Conservation (phyloP, 768 basidiomycete species). For the Lactarius sanguifluus region DNA sequence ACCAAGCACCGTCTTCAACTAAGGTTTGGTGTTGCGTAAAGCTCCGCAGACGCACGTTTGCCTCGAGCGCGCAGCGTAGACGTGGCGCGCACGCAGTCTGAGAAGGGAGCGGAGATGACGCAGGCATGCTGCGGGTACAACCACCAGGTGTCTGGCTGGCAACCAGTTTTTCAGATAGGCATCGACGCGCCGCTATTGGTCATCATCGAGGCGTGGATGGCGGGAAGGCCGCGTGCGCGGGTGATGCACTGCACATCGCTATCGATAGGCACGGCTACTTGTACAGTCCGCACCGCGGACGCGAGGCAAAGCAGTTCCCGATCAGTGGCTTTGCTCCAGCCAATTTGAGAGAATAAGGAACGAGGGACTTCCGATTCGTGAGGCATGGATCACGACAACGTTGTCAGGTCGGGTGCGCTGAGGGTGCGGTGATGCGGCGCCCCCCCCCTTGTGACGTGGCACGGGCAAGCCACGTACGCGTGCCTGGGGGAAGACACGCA, state of each 20-base stretch:
- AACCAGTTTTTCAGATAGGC: conserved; percentile 6
- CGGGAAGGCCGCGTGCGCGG: conserved; percentile 23
- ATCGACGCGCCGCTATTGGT: conserved; percentile 20
- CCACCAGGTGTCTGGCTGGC: conserved; percentile 24
- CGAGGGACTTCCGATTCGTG: conserved; percentile 21
- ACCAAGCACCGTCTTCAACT: not conserved
- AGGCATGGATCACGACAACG: conserved; percentile 22
- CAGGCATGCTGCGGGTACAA: conserved; percentile 25
- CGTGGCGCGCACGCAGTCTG: conserved; percentile 16
- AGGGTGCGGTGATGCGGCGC: conserved; percentile 28
- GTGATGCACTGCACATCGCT: conserved; percentile 23
- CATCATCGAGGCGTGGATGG: conserved; percentile 22
- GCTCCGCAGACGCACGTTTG: conserved; percentile 11
- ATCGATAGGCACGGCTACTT: conserved; percentile 28
- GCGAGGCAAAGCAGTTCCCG: conserved; percentile 27
- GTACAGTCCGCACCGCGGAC: conserved; percentile 25
- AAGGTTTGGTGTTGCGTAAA: conserved; percentile 2
- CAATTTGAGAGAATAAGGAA: conserved; percentile 17
- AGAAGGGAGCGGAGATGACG: conserved; percentile 28
- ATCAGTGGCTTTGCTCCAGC: conserved; percentile 22
- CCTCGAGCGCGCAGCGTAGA: conserved; percentile 23
- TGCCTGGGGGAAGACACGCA: conserved; percentile 17
- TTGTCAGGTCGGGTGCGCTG: conserved; percentile 26
- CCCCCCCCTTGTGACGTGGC: conserved; percentile 24
- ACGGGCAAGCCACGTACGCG: conserved; percentile 16